These are phyloP conservation scores for Mycena epipterygia DNA, from an alignment of 768 basidiomycete species.

Conservation along the genomic window DNA sequence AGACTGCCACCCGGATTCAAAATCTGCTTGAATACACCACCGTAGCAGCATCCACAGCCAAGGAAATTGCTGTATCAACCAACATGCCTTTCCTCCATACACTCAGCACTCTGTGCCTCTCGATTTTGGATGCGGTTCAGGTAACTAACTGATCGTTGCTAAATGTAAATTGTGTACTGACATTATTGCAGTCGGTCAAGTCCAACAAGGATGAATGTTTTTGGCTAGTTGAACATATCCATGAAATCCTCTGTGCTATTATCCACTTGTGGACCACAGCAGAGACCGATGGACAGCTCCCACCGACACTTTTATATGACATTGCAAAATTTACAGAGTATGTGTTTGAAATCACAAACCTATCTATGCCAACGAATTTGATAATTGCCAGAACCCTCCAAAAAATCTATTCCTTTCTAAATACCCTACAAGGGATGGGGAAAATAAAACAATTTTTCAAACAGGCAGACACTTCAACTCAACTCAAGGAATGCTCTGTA, in stretches of 20 bases:
- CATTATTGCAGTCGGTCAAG: background rate
- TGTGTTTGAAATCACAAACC: background rate
- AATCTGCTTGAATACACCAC: too few species aligned
- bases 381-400: background rate
- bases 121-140: too few species aligned
- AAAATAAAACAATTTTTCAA: constrained; percentile 1
- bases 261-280: background rate
- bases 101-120: too few species aligned
- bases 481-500: background rate
- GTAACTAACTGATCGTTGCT: too few species aligned
- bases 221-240: background rate
- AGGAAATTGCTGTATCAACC: too few species aligned
- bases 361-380: too few species aligned
- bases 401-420: background rate
- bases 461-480: background rate
- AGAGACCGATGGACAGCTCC: background rate
- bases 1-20: too few species aligned
- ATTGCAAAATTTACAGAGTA: background rate
- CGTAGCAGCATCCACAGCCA: too few species aligned
- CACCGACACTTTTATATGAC: background rate
- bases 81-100: too few species aligned
- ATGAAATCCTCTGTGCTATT: background rate
- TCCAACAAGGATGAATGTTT: background rate
- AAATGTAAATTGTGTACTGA: too few species aligned
- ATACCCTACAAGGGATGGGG: background rate